These are phyloP conservation scores for Calonectria hawksworthii DNA, from an alignment of 2,329 filamentous ascomycete species.

Conservation along the genomic window DNA sequence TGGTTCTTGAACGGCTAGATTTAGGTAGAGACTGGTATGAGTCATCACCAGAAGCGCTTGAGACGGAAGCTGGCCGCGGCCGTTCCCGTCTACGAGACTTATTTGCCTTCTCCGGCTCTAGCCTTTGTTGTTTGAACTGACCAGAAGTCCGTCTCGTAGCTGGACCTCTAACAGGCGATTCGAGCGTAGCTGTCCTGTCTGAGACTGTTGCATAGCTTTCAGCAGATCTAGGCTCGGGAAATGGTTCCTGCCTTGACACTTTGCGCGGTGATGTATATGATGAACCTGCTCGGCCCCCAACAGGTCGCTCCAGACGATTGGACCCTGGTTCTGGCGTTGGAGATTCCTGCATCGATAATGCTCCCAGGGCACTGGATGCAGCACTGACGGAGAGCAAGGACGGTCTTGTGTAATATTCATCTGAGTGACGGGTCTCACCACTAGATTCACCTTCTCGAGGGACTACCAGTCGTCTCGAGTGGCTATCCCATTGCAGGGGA, in stretches of 20 bases:
- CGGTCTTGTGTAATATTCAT: constrained; percentile 56
- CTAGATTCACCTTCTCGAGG: constrained; percentile 52
- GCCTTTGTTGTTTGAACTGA: constrained; percentile 29
- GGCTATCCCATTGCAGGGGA: constrained; percentile 66
- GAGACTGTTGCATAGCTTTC: constrained; percentile 40
- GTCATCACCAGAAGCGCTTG: constrained; percentile 47
- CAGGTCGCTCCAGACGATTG: constrained; percentile 34
- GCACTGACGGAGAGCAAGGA: constrained; percentile 68
- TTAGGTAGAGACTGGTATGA: constrained; percentile 40
- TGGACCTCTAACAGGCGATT: constrained; percentile 30
- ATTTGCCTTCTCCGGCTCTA: constrained; percentile 34
- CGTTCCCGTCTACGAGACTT: constrained; percentile 39
- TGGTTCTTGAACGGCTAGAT: constrained; percentile 46
- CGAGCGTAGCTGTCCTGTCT: constrained; percentile 37
- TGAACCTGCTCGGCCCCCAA: constrained; percentile 22
- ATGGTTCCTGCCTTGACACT: constrained; percentile 32
- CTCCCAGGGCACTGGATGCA: constrained; percentile 67
- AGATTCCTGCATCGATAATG: constrained; percentile 46
- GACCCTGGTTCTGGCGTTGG: constrained; percentile 33
- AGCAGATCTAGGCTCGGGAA: constrained; percentile 30
- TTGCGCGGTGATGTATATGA: constrained; percentile 34
- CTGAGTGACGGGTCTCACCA: constrained; percentile 54
- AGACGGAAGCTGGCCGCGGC: constrained; percentile 38
- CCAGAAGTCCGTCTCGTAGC: constrained; percentile 31
- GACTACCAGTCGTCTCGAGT: constrained; percentile 65